Evolutionary conservation across 495 filamentous ascomycete genomes (phyloP), one percentile per base, ranked within the genome.

Genomic region (Lentithecium fluviatile): DNA sequence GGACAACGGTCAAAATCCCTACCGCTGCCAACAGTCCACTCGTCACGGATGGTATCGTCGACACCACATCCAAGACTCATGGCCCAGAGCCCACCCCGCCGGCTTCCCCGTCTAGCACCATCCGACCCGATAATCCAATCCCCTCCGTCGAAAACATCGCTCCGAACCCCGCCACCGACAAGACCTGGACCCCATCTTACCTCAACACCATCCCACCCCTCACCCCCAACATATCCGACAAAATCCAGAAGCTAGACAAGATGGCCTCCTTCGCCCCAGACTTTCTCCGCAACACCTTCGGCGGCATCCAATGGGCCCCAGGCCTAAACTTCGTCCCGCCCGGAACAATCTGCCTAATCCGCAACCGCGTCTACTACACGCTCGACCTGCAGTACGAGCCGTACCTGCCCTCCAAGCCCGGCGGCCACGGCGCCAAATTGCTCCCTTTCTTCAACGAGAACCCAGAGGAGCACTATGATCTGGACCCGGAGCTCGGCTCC

Each of bases 371-470:
- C 32, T 74, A 72, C 69, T 74, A 68, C 60, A 26, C 66, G 21
- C 64, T 75, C n/a, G 70, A 73, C 36, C 26, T 17, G 6, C 58
- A 45, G 11, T 51, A 52, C 46, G 72, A 75, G 45, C 71, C 72
- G 11, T 75, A 64, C 56, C 57, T 73, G 24, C 73, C 72, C 0
- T 21, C 54, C 10, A 10, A 13, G 6, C 69, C 73, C 36, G 70
- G 72, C 46, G 25, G 58, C 36, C 72, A 75, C 53, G 73, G 73
- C 49, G 73, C 73, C 13, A 74, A 74, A 45, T 47, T 75, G 12
- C 69, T 69, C 13, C 56, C 71, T 12, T 71, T 75, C 62, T 73
- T 74, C 72, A 71, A 71, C 56, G 21, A 24, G 4, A 57, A 58
- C 23, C 56, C 54, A 0, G 53, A 57, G 1, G 55, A 60, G 15